A percentile compares a stretch with the other conserved stretches of the same genome.
Evolutionary conservation across 495 filamentous ascomycete genomes (phyloP).

Genomic region (Melanomma pulvis-pyrius): DNA sequence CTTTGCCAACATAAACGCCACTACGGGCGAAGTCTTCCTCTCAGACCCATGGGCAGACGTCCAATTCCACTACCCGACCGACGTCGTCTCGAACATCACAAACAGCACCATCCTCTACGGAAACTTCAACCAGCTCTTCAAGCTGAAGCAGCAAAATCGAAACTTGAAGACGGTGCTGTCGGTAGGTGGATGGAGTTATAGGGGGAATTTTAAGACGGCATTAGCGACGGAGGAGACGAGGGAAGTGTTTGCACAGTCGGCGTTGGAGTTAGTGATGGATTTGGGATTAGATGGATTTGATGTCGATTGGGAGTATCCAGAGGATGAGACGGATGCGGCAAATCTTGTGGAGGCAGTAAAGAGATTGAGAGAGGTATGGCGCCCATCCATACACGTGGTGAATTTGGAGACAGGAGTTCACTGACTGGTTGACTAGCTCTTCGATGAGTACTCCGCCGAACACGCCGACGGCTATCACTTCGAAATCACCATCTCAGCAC

Average conservation of each 20-base stretch:
- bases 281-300: slow-evolving; percentile 39
- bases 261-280: slow-evolving; percentile 67
- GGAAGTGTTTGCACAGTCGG: slow-evolving; percentile 64
- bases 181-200: slow-evolving; percentile 96
- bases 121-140: slow-evolving; percentile 88
- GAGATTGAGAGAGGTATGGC: slow-evolving; percentile 44
- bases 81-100: slow-evolving; percentile 60
- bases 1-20: slow-evolving; percentile 78
- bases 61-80: slow-evolving; percentile 80
- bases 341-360: slow-evolving; percentile 72
- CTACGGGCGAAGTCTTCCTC: slow-evolving; percentile 76
- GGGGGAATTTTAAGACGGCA: slow-evolving; percentile 75
- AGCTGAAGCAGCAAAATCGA: slow-evolving; percentile 84
- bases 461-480: slow-evolving; percentile 52
- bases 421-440: neutral
- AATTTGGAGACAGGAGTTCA: neutral
- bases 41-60: slow-evolving; percentile 81
- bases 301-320: slow-evolving; percentile 28
- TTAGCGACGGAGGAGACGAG: slow-evolving; percentile 63
- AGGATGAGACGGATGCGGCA: slow-evolving; percentile 39
- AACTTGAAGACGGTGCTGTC: slow-evolving; percentile 87
- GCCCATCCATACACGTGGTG: neutral
- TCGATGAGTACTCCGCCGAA: slow-evolving; percentile 12
- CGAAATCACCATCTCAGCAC: slow-evolving; percentile 73
- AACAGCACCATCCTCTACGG: slow-evolving; percentile 68